Evolutionary conservation across 805 yeast species (phyloP), one percentile per base, ranked within the genome.

Genomic region (Spathaspora passalidarum): DNA sequence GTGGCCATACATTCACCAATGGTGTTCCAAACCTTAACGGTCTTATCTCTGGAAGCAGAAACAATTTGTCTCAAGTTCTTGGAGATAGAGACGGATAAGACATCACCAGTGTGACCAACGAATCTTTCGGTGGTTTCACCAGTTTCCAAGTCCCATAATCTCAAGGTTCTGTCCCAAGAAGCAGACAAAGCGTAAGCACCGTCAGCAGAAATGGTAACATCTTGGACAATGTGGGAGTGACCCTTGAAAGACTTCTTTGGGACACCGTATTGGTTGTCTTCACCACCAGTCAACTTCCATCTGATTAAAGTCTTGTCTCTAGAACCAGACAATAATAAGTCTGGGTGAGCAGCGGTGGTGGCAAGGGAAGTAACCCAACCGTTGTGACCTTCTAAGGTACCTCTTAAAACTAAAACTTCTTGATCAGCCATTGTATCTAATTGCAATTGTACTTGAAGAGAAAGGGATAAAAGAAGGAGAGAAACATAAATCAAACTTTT

Each of bases 21-120:
- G 78, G 95, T 88, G 86, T 94, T 92, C 99, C 99, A 94, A 79
- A 94, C 89, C 84, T 89, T 91, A 75, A 94, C 90, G 75, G 98
- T 88, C 84, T 88, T 88, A 78, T 94, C 99, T 79, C 99, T 91
- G 62, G 98, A 91, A 76, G 96, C 96, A 73, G 98, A 91, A 58
- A 91, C 96, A 68, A 94, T 89, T 79, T 89, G 95, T 81, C 97
- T 88, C 76, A 92, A 91, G 85, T 88, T 88, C 73, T 87, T 82
- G 67, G 97, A 86, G 74, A 94, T 88, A 61, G 97, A 88, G 66
- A 92, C 97, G 55, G 98, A 91, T 78, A 91, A 79, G 61, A 94
- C 99, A 75, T 94, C 99, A 68, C 90, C 88, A 61, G 81, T 82
- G 95, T 94, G 99, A 69, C 99, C 99, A 62, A 86, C 96, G 72